These are phyloP conservation scores for Afroboletus lepidellus DNA, from an alignment of 1,284 basidiomycete genomes.

Conservation along the genomic window DNA sequence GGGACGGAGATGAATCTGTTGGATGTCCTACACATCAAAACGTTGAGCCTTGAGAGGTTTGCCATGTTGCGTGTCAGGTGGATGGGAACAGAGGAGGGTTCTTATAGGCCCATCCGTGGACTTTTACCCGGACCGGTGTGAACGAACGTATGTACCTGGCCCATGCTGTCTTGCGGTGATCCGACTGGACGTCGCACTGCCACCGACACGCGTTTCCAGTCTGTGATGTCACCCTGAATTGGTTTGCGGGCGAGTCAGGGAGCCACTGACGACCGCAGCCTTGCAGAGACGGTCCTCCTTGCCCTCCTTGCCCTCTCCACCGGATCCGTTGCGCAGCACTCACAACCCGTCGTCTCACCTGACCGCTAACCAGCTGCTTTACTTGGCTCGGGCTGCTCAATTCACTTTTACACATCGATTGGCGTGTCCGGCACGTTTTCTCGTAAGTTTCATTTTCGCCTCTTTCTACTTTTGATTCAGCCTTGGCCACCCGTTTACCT, in stretches of 20 bases:
- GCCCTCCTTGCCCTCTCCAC: not conserved
- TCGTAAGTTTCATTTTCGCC: slow-evolving; percentile 27
- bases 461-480: slow-evolving; percentile 31
- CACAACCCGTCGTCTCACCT: slow-evolving; percentile 9
- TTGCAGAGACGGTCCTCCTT: slow-evolving; percentile 11
- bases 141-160: no score
- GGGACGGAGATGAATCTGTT: not conserved
- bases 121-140: not conserved
- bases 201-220: slow-evolving; percentile 25
- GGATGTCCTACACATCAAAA: slow-evolving; percentile 68
- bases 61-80: slow-evolving; percentile 35
- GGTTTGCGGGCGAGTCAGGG: slow-evolving; percentile 6
- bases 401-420: slow-evolving; percentile 17
- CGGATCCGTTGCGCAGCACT: slow-evolving; percentile 16
- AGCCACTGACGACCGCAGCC: slow-evolving; percentile 10
- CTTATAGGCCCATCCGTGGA: no score
- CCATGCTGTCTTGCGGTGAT: slow-evolving; percentile 10
- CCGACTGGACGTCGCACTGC: slow-evolving; percentile 19
- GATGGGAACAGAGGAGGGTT: not conserved
- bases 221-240: slow-evolving; percentile 32
- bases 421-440: slow-evolving; percentile 37
- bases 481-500: slow-evolving; percentile 39
- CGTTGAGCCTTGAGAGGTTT: slow-evolving; percentile 52
- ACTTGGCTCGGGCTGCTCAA: slow-evolving; percentile 8
- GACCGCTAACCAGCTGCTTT: slow-evolving; percentile 11